Conservation (phyloP, 2,329 filamentous ascomycete species). For the Verticillium longisporum region DNA sequence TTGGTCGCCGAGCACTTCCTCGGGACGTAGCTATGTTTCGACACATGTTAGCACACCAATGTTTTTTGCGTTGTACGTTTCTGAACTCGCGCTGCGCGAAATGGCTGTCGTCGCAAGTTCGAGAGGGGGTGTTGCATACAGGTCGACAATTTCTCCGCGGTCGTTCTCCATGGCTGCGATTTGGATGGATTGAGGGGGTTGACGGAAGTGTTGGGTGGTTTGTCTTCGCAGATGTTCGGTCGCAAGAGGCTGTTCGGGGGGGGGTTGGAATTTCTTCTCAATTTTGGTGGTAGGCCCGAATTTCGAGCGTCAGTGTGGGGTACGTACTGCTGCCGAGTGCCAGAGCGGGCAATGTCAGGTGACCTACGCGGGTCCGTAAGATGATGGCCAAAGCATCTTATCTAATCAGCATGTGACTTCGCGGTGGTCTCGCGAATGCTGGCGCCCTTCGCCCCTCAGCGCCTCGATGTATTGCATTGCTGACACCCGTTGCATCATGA, state of each 20-base stretch:
- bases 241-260: constrained; percentile 3
- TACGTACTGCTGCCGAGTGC: not conserved
- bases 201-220: constrained; percentile 18
- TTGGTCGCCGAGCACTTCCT: constrained; percentile 98
- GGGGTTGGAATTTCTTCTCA: not conserved
- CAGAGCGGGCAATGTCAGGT: constrained; percentile 1
- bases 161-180: constrained; percentile 95
- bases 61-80: not conserved
- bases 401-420: not conserved
- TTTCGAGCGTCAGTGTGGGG: constrained; percentile 3
- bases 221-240: constrained; percentile 11
- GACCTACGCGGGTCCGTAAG: not conserved
- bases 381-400: not conserved
- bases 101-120: constrained; percentile 7
- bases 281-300: constrained; percentile 7
- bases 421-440: not conserved
- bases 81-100: constrained; percentile 5
- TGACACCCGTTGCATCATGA: not conserved
- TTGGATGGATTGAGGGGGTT: constrained; percentile 25
- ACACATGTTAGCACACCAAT: constrained; percentile 18
- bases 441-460: not conserved
- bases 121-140: constrained; percentile 54
- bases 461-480: not conserved
- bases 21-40: constrained; percentile 73
- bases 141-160: constrained; percentile 98